Evolutionary conservation across 2,329 filamentous ascomycete species (phyloP).

Genomic region (Colletotrichum kahawae): DNA sequence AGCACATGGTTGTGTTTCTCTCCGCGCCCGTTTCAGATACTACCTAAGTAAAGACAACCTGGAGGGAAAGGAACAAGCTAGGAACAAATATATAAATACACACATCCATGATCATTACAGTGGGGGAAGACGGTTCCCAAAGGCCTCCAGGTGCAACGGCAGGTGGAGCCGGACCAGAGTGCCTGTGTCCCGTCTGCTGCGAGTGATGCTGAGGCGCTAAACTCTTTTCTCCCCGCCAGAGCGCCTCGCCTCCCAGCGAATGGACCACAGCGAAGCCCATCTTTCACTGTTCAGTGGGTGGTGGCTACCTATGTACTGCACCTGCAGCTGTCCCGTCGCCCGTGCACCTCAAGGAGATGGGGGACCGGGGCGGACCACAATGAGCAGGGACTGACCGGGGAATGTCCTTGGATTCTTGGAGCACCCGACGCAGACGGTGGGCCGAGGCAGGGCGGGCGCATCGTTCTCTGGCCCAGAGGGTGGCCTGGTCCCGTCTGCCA

Average conservation of each 20-base stretch:
- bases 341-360: not conserved
- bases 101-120: not conserved
- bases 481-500: not conserved
- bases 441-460: not conserved
- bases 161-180: constrained; percentile 11
- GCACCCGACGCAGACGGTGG: not conserved
- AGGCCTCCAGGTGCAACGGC: not conserved
- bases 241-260: not conserved
- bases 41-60: not conserved
- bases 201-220: not conserved
- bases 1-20: not conserved
- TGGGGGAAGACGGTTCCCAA: not conserved
- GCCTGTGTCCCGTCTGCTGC: not conserved
- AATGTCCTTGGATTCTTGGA: not conserved
- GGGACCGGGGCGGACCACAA: not conserved
- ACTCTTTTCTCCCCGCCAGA: not conserved
- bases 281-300: not conserved
- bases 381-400: not conserved
- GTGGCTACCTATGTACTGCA: not conserved
- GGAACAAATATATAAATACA: not conserved
- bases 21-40: not conserved
- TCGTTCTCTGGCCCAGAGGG: not conserved
- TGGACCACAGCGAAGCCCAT: not conserved
- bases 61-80: not conserved
- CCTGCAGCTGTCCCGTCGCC: not conserved